phyloP scores from a whole-genome alignment of 306 rosid species.

The Ammopiptanthus mongolicus region DNA sequence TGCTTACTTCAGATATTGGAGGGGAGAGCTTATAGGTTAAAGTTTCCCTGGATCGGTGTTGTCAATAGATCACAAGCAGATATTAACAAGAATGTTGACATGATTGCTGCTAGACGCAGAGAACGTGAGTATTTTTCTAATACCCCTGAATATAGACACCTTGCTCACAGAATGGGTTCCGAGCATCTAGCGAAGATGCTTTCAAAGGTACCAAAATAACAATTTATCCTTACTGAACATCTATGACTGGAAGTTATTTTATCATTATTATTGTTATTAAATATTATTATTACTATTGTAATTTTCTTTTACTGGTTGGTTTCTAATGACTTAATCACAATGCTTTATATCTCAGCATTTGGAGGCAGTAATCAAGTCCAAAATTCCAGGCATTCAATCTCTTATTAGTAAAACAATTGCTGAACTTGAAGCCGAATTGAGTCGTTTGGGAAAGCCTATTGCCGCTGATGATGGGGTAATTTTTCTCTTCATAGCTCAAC shows the following conservation, averaged over 20 bases:
- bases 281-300: neutral
- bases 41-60: conserved; percentile 95
- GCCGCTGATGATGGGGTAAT: conserved; percentile 91
- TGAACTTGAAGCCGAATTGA: conserved; percentile 73
- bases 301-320: neutral
- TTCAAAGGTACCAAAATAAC: conserved; percentile 58
- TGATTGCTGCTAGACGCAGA: conserved; percentile 96
- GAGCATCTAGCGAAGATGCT: conserved; percentile 92
- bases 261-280: neutral
- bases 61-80: conserved; percentile 91
- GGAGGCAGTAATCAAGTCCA: conserved; percentile 91
- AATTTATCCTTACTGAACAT: neutral
- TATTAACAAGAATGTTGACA: conserved; percentile 91
- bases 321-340: neutral
- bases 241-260: neutral
- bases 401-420: conserved; percentile 79
- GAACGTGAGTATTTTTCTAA: conserved; percentile 75
- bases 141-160: conserved; percentile 85
- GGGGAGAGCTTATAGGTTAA: conserved; percentile 71
- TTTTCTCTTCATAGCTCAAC: conserved; percentile 13
- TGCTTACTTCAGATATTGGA: conserved; percentile 62
- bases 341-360: conserved; percentile 65
- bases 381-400: conserved; percentile 89
- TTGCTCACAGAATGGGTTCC: conserved; percentile 88
- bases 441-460: conserved; percentile 83